Evolutionary conservation across 805 yeast species (phyloP).

Genomic region (Clavispora carvajalis): DNA sequence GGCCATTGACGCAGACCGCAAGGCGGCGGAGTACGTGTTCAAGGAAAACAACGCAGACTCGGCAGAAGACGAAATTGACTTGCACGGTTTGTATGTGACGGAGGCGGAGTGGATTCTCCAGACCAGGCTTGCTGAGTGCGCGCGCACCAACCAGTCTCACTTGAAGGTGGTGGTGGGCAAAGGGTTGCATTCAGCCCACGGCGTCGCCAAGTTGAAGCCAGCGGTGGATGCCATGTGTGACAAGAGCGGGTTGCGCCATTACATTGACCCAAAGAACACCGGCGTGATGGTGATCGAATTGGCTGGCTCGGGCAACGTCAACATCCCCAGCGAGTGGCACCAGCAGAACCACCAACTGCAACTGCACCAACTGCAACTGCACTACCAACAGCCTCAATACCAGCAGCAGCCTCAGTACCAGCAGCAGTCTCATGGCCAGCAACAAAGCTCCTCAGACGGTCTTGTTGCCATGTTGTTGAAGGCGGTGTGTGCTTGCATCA

Average conservation of each 20-base stretch:
- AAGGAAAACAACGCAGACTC: constrained; percentile 84
- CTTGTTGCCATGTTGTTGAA: constrained; percentile 27
- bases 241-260: constrained; percentile 49
- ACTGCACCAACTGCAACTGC: background rate
- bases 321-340: constrained; percentile 9
- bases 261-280: constrained; percentile 42
- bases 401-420: constrained; percentile 19
- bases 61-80: constrained; percentile 80
- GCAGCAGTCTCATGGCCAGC: constrained; percentile 17
- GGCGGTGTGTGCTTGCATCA: constrained; percentile 26
- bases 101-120: constrained; percentile 81
- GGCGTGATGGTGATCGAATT: constrained; percentile 79
- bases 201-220: constrained; percentile 45
- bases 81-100: constrained; percentile 86
- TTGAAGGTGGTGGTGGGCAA: constrained; percentile 61
- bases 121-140: constrained; percentile 64
- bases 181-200: constrained; percentile 17
- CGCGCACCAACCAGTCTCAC: constrained; percentile 51
- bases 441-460: constrained; percentile 21
- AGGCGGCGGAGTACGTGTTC: constrained; percentile 89
- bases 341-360: constrained; percentile 8
- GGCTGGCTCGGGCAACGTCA: constrained; percentile 11
- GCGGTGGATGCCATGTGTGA: constrained; percentile 41
- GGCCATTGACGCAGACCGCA: constrained; percentile 65
- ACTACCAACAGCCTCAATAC: constrained; percentile 14